Conservation (phyloP, 1,284 basidiomycete species). For the Cutaneotrichosporon dermatis region DNA sequence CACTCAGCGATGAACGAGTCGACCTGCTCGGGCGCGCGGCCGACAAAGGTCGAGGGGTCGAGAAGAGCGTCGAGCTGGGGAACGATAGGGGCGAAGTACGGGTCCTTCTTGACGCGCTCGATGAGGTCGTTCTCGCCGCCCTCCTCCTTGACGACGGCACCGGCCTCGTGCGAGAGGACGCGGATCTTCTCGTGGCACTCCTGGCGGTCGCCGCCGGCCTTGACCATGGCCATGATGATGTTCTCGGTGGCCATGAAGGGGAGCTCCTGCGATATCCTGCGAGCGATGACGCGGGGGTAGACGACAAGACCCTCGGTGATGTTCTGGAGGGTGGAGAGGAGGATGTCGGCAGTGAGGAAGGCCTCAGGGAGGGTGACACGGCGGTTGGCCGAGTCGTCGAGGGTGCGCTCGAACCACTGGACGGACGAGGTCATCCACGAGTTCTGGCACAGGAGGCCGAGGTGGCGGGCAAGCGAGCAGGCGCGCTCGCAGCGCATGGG, state of each 20-base stretch:
- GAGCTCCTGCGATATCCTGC: slow-evolving; percentile 87
- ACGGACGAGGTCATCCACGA: slow-evolving; percentile 84
- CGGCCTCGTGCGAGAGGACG: slow-evolving; percentile 91
- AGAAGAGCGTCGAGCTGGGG: slow-evolving; percentile 55
- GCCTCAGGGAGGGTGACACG: slow-evolving; percentile 94
- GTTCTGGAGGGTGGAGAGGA: slow-evolving; percentile 92
- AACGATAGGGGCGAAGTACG: slow-evolving; percentile 60
- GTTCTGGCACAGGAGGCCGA: slow-evolving; percentile 91
- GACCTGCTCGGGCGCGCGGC: slow-evolving; percentile 90
- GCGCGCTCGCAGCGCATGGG: slow-evolving; percentile 98
- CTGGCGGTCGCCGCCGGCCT: slow-evolving; percentile 88
- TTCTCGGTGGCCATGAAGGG: slow-evolving; percentile 99
- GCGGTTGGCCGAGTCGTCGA: slow-evolving; percentile 96
- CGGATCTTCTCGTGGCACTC: slow-evolving; percentile 95
- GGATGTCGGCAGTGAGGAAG: slow-evolving; percentile 94
- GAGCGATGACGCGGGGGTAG: slow-evolving; percentile 90
- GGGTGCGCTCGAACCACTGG: slow-evolving; percentile 95
- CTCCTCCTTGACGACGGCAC: slow-evolving; percentile 87
- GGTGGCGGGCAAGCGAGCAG: slow-evolving; percentile 86
- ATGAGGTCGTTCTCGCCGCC: slow-evolving; percentile 96
- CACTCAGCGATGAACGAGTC: slow-evolving; percentile 80
- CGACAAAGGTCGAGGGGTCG: slow-evolving; percentile 80
- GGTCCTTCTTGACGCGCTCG: slow-evolving; percentile 67
- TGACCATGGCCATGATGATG: slow-evolving; percentile 98
- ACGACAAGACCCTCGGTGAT: slow-evolving; percentile 96